Percentiles rank a stretch among this genome's conserved stretches.
phyloP scores from a whole-genome alignment of 1,284 basidiomycete species.

The Volvariella volvacea region DNA sequence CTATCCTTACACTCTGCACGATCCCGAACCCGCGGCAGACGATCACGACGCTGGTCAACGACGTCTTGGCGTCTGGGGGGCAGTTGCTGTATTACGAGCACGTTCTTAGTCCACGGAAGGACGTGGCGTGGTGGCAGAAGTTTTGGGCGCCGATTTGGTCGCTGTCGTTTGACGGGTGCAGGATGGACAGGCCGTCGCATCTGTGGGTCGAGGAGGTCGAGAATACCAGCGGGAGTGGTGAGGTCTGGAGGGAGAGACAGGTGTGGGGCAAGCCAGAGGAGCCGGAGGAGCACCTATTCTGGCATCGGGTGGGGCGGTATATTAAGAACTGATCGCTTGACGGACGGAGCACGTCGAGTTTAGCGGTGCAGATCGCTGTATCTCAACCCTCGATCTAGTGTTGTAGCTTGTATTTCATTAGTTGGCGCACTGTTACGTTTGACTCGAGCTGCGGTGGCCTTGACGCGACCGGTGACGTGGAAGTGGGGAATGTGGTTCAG shows the following conservation, averaged over 20 bases:
- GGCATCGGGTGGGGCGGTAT: conserved; percentile 48
- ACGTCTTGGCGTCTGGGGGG: conserved; percentile 51
- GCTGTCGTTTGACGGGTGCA: conserved; percentile 51
- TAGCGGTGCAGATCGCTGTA: too few species aligned
- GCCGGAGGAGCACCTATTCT: conserved; percentile 45
- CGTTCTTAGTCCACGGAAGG: conserved; percentile 40
- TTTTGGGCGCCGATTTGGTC: conserved; percentile 66
- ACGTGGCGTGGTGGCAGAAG: conserved; percentile 59
- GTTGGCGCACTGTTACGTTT: too few species aligned
- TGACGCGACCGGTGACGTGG: too few species aligned
- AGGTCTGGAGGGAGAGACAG: conserved; percentile 33
- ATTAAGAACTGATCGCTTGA: conserved; percentile 27
- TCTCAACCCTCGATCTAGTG: too few species aligned
- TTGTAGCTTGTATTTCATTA: too few species aligned
- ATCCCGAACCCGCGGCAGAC: conserved; percentile 43
- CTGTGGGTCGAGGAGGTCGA: conserved; percentile 34
- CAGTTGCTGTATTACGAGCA: conserved; percentile 61
- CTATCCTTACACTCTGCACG: conserved; percentile 54
- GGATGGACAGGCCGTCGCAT: conserved; percentile 51
- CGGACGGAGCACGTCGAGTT: not conserved
- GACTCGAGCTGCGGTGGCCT: too few species aligned
- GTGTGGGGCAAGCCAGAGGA: conserved; percentile 41
- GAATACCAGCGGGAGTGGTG: conserved; percentile 10
- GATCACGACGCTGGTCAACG: conserved; percentile 33
- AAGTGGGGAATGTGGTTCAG: too few species aligned